phyloP scores from a whole-genome alignment of 2,329 filamentous ascomycete species.

The Curvularia eragrostidis region DNA sequence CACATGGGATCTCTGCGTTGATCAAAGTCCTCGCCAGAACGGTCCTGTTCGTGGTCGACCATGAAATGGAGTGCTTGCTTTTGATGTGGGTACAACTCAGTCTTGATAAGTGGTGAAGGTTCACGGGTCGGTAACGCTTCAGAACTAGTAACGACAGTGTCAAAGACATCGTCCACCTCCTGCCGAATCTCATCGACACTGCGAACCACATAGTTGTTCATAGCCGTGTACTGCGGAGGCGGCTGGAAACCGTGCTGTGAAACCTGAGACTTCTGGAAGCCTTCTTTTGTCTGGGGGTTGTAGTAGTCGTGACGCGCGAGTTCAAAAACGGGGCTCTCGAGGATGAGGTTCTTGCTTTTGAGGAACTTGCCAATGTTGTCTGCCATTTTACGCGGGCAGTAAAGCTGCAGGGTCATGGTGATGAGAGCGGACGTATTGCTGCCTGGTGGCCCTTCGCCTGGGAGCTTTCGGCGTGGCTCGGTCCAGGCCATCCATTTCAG shows the following conservation, averaged over 20 bases:
- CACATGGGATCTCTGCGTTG: conserved; percentile 76
- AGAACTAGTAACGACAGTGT: conserved; percentile 72
- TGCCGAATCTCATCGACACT: conserved; percentile 80
- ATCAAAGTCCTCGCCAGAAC: conserved; percentile 66
- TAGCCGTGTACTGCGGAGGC: conserved; percentile 11
- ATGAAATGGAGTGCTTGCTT: conserved; percentile 91
- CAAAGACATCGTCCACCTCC: conserved; percentile 87
- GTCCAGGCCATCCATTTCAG: conserved; percentile 78
- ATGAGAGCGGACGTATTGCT: conserved; percentile 33
- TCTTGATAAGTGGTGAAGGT: conserved; percentile 68
- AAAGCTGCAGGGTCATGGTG: conserved; percentile 75
- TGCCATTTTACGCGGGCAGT: conserved; percentile 73
- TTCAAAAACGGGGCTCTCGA: conserved; percentile 67
- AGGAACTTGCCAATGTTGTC: conserved; percentile 72
- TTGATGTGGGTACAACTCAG: conserved; percentile 78
- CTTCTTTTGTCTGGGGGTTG: conserved; percentile 70
- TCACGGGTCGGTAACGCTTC: conserved; percentile 79
- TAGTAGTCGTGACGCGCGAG: conserved; percentile 72
- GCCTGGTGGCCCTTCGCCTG: conserved; percentile 60
- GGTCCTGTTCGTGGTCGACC: conserved; percentile 74
- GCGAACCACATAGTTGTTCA: conserved; percentile 28
- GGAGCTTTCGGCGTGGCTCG: conserved; percentile 67
- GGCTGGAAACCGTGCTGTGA: conserved; percentile 24
- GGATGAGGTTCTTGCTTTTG: conserved; percentile 68
- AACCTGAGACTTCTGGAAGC: conserved; percentile 24